These are phyloP conservation scores for Phaffomyces opuntiae DNA, from an alignment of 805 yeast genomes.

Conservation along the genomic window DNA sequence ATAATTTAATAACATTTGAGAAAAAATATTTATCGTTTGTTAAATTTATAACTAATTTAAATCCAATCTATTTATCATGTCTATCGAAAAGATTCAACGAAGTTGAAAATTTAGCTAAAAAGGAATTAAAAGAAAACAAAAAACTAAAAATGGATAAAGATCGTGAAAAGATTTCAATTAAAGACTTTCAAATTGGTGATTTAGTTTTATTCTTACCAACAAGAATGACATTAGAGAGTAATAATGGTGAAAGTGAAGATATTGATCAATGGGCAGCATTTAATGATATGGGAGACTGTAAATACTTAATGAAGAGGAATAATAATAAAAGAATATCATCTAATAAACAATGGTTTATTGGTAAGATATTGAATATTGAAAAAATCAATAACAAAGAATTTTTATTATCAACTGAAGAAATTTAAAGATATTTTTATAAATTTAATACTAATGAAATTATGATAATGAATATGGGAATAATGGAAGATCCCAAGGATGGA, in stretches of 20 bases:
- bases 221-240: conserved; percentile 7
- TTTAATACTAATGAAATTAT: not conserved
- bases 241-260: not conserved
- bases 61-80: conserved; percentile 28
- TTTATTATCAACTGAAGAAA: conserved; percentile 18
- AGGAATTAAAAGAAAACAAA: conserved; percentile 66
- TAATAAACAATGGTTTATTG: conserved; percentile 79
- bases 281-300: conserved; percentile 76
- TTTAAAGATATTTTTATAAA: not conserved
- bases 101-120: conserved; percentile 84
- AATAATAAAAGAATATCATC: conserved; percentile 11
- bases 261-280: conserved; percentile 76
- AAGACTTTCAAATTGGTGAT: conserved; percentile 64
- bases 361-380: conserved; percentile 53
- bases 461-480: too few species aligned
- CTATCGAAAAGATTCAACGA: conserved; percentile 76
- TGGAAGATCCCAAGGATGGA: too few species aligned
- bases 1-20: conserved; percentile 21
- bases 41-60: conserved; percentile 22
- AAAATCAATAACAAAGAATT: conserved; percentile 15
- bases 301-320: conserved; percentile 58
- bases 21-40: conserved; percentile 19
- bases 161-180: conserved; percentile 54
- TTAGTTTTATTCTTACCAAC: conserved; percentile 84
- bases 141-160: conserved; percentile 36